These are phyloP conservation scores for Raphanus hybrid DNA, from an alignment of 441 rosid genomes.

Conservation along the genomic window DNA sequence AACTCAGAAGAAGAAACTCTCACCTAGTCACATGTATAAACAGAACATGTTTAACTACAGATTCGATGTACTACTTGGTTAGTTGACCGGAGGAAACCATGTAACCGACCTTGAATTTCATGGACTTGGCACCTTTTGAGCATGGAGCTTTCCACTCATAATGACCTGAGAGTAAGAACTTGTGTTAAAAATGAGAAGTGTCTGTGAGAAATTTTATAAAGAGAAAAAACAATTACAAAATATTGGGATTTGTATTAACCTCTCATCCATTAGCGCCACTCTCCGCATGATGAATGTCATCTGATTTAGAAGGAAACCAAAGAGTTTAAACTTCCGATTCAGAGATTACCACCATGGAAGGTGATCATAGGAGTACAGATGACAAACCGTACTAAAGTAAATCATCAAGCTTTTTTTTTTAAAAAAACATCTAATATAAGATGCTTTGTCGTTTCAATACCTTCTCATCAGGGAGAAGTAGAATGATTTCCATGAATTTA, in stretches of 20 bases:
- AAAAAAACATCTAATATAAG: too few species aligned
- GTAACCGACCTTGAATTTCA: not conserved
- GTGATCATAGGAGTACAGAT: not conserved
- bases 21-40: not conserved
- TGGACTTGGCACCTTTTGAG: not conserved
- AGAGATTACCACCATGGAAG: not conserved
- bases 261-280: not conserved
- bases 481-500: too few species aligned
- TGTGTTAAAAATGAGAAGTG: not conserved
- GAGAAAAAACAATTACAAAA: too few species aligned
- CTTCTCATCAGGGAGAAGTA: too few species aligned
- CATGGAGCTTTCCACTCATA: not conserved
- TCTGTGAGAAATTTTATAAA: not conserved
- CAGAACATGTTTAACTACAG: not conserved
- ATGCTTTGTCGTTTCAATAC: too few species aligned
- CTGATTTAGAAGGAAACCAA: conserved; percentile 44
- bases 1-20: not conserved
- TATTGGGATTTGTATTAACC: not conserved
- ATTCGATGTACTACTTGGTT: not conserved
- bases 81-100: not conserved
- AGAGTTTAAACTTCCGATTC: not conserved
- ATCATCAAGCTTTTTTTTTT: not conserved
- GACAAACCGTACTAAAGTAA: conserved; percentile 56
- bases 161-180: not conserved
- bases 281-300: not conserved